Base-by-base conservation (phyloP, 495 filamentous ascomycete species). In the Sporormia fimetaria region DNA sequence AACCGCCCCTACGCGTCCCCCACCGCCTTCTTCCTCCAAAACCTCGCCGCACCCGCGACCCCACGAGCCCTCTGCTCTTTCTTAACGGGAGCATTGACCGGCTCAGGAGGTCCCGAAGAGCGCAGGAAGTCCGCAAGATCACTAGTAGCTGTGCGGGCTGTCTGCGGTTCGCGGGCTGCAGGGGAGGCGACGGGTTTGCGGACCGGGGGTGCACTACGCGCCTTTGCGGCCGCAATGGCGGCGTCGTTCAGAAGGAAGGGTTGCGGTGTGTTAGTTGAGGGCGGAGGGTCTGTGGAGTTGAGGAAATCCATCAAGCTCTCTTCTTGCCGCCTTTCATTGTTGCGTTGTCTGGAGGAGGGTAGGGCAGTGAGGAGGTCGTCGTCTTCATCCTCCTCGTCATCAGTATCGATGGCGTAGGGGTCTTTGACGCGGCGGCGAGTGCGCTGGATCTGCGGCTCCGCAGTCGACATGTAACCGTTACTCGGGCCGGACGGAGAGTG, bases 231-330 rank as follows among this genome's bases (percentile, higher is more conserved):
- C 25, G 44, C 49, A 6, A 42, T 24, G 0, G 37, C 24, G 11
- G 32, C 43, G 10, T 17, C 24, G 17, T 24, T 54, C 10, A 63
- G 21, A 14, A 63, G 37, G 56, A 65, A 17, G n/a, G 64, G 61
- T 12, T 70, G 67, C 11, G 68, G 64, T 6, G 58, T 54, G 18
- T 62, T 66, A 12, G 67, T 61, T 45, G 63, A 62, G 11, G 69
- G 62, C 2, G 90, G 86, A 10, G 87, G 90, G 14, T 83, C 73
- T n/a, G 73, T 78, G 50, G 73, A 87, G 35, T 72, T 74, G 37
- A 99, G 66, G 66, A 99, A 99, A 51, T 99, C 92, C 22, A 84
- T 74, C 33, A 95, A 58, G 53, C 81, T 86, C 57, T 78, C 74
- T 42, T 78, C 73, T 36, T 71, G 64, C n/a, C n/a, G n/a, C n/a